A percentile compares a stretch with the other conserved stretches of the same genome.
These are phyloP conservation scores for Fusarium haematococcum DNA, from an alignment of 2,329 filamentous ascomycete genomes.

Conservation along the genomic window DNA sequence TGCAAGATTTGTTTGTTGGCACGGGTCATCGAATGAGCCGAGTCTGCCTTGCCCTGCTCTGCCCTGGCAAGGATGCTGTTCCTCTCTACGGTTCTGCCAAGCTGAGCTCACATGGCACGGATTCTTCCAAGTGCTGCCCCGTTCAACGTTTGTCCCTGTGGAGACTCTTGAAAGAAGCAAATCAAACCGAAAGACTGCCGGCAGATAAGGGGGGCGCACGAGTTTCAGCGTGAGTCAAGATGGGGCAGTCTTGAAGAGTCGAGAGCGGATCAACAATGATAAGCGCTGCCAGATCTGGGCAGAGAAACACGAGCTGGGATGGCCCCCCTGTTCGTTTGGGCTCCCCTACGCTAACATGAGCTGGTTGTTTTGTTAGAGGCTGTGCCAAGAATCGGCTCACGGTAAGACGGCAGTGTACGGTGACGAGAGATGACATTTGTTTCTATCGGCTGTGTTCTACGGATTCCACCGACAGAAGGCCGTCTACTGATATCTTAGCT, in stretches of 20 bases:
- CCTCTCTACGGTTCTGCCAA: neutral
- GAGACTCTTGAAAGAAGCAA: neutral
- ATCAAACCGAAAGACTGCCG: neutral
- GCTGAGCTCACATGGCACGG: neutral
- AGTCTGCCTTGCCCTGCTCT: neutral
- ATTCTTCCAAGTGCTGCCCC: neutral
- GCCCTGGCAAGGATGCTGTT: neutral
- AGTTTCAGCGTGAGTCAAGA: neutral
- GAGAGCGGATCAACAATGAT: neutral
- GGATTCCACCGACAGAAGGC: neutral
- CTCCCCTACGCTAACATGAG: neutral
- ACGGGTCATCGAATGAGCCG: neutral
- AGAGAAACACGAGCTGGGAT: neutral
- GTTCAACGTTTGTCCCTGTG: neutral
- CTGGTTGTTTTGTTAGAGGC: neutral
- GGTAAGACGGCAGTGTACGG: neutral
- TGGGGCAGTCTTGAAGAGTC: neutral
- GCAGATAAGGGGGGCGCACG: neutral
- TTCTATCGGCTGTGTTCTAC: neutral
- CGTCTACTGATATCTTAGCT: slow-evolving; percentile 52
- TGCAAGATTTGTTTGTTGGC: neutral
- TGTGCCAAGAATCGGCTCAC: neutral
- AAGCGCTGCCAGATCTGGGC: neutral
- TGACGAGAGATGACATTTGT: neutral
- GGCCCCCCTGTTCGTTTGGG: neutral